A percentile compares a stretch with the other conserved stretches of the same genome.
These are phyloP conservation scores for Pythium periplocum DNA, from an alignment of 352 stramenopile species.

Conservation along the genomic window DNA sequence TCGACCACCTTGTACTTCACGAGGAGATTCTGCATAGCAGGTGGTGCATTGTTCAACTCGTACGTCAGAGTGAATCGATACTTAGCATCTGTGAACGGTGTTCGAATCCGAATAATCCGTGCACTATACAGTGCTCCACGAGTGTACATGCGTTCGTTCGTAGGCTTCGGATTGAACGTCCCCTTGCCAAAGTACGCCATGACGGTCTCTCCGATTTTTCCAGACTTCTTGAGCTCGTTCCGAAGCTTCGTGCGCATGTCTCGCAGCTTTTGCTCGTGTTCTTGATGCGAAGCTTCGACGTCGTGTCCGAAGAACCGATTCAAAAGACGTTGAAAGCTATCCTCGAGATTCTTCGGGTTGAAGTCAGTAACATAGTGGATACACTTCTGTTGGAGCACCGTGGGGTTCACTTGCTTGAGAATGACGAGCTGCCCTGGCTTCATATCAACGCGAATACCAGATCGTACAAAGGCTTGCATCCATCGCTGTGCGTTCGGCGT, in stretches of 20 bases:
- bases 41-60: slow-evolving; percentile 27
- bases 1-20: slow-evolving; percentile 45
- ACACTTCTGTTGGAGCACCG: slow-evolving; percentile 54
- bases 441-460: slow-evolving; percentile 47
- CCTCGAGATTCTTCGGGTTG: slow-evolving; percentile 55
- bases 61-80: slow-evolving; percentile 42
- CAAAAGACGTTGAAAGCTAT: slow-evolving; percentile 60
- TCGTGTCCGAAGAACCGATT: slow-evolving; percentile 59
- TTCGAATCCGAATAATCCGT: slow-evolving; percentile 44
- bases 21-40: slow-evolving; percentile 29
- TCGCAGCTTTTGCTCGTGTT: slow-evolving; percentile 37
- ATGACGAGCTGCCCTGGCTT: slow-evolving; percentile 44
- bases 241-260: slow-evolving; percentile 36
- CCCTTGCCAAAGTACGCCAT: slow-evolving; percentile 62
- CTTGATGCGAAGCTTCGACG: slow-evolving; percentile 23
- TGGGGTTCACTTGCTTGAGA: slow-evolving; percentile 49
- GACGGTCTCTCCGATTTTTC: slow-evolving; percentile 29
- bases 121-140: slow-evolving; percentile 41
- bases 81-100: slow-evolving; percentile 43
- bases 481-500: slow-evolving; percentile 39
- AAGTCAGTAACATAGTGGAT: slow-evolving; percentile 54
- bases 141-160: slow-evolving; percentile 37
- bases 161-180: slow-evolving; percentile 42
- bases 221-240: slow-evolving; percentile 57
- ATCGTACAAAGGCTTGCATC: slow-evolving; percentile 42